phyloP scores from a whole-genome alignment of 192 early-diverging fungal species.

The Coemansia sp. region DNA sequence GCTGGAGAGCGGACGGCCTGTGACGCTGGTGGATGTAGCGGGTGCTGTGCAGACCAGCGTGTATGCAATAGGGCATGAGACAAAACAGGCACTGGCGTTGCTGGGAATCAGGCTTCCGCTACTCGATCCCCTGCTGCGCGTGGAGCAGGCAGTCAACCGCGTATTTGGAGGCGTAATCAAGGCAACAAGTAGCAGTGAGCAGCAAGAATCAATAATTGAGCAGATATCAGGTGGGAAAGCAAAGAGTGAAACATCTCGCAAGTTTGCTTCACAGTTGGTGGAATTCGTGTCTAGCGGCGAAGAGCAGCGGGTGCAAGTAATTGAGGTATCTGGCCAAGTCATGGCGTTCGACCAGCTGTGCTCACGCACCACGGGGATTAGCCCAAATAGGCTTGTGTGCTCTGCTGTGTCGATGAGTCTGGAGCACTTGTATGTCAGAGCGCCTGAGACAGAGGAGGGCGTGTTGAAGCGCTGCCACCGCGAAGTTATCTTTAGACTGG shows the following conservation, averaged over 20 bases:
- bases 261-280: slow-evolving; percentile 12
- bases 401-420: slow-evolving; percentile 19
- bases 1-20: slow-evolving; percentile 8
- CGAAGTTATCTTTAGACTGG: slow-evolving; percentile 17
- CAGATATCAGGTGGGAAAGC: neutral
- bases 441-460: neutral
- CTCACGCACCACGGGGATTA: slow-evolving; percentile 14
- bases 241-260: neutral
- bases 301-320: slow-evolving; percentile 1
- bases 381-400: slow-evolving; percentile 19
- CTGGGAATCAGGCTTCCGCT: slow-evolving; percentile 11
- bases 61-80: slow-evolving; percentile 20
- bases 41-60: slow-evolving; percentile 8
- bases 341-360: slow-evolving; percentile 20
- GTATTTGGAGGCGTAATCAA: slow-evolving; percentile 15
- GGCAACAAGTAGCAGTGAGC: neutral
- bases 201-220: neutral
- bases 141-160: slow-evolving; percentile 25
- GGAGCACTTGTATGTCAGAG: slow-evolving; percentile 15
- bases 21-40: slow-evolving; percentile 24
- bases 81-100: slow-evolving; percentile 4
- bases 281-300: slow-evolving; percentile 1
- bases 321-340: slow-evolving; percentile 8
- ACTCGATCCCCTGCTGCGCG: slow-evolving; percentile 22
- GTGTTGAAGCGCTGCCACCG: slow-evolving; percentile 16